These are phyloP conservation scores for Magnusiomyces starmeri DNA, from an alignment of 1,139 yeast genomes.

Conservation along the genomic window DNA sequence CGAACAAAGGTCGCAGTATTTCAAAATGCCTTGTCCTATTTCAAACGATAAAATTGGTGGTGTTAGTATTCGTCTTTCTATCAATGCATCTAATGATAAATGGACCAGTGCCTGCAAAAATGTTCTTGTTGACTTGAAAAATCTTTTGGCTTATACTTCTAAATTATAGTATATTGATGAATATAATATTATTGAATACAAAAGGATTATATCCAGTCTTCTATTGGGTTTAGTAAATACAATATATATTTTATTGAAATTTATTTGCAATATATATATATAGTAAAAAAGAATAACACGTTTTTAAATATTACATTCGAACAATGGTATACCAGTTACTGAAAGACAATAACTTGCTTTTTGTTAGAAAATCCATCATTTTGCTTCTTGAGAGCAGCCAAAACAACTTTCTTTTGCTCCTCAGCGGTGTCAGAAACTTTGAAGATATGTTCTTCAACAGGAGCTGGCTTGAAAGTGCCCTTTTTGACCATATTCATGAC, in stretches of 20 bases:
- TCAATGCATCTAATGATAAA: conserved; percentile 56
- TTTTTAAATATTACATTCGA: no score
- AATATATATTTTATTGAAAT: no score
- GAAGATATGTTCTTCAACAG: conserved; percentile 44
- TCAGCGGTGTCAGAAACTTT: conserved; percentile 40
- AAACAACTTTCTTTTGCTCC: conserved; percentile 45
- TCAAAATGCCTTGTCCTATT: conserved; percentile 66
- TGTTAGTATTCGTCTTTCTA: conserved; percentile 61
- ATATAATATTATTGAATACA: no score
- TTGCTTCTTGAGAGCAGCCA: conserved; percentile 46
- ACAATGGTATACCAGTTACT: no score
- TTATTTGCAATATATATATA: no score
- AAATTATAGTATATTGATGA: neutral
- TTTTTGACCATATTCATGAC: conserved; percentile 43
- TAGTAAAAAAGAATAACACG: no score
- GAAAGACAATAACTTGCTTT: conserved; percentile 35
- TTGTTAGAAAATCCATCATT: conserved; percentile 36
- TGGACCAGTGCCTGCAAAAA: conserved; percentile 92
- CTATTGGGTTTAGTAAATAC: no score
- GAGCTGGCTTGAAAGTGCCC: conserved; percentile 56
- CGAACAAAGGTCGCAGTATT: conserved; percentile 43
- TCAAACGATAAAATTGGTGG: conserved; percentile 70
- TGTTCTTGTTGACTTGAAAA: conserved; percentile 49
- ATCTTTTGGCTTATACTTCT: conserved; percentile 1
- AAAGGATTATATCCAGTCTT: no score